Percentiles rank a stretch among this genome's conserved stretches.
These are phyloP conservation scores for Volvox africanus DNA, from an alignment of 139 green algal genomes.

Conservation along the genomic window DNA sequence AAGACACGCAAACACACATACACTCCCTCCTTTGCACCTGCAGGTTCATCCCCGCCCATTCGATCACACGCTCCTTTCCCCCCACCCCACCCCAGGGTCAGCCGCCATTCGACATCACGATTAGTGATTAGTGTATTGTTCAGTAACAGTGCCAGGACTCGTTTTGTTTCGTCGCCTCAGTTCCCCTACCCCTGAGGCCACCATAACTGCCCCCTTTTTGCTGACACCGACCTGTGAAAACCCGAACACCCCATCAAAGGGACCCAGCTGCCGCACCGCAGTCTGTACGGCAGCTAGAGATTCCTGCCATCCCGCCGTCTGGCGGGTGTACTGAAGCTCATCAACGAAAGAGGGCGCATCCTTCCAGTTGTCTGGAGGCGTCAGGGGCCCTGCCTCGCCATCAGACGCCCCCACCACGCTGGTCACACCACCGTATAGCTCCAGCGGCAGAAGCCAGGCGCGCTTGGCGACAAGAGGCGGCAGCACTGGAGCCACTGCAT, in stretches of 20 bases:
- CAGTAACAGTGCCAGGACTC: too few species aligned
- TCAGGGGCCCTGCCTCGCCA: too few species aligned
- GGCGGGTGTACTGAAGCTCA: conserved; percentile 63
- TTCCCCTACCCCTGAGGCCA: neutral
- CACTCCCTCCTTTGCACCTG: neutral
- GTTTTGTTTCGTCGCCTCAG: neutral
- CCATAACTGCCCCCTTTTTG: neutral
- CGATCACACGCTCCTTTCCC: too few species aligned
- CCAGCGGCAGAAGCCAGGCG: conserved; percentile 61
- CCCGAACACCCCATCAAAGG: conserved; percentile 88
- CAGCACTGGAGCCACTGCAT: neutral
- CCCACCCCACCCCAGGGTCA: too few species aligned
- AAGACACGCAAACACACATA: neutral
- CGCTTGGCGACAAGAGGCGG: conserved; percentile 46
- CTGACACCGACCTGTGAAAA: conserved; percentile 81
- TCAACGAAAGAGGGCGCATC: conserved; percentile 52
- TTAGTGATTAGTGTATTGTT: too few species aligned
- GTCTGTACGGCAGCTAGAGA: conserved; percentile 55
- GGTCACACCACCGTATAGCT: conserved; percentile 33
- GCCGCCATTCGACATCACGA: too few species aligned
- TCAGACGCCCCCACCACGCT: neutral
- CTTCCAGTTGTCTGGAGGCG: neutral
- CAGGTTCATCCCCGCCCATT: too few species aligned
- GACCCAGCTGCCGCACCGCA: conserved; percentile 60
- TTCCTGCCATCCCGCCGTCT: conserved; percentile 79